Evolutionary conservation across 2,329 filamentous ascomycete genomes (phyloP).

Genomic region (Pseudopyricularia javanii): DNA sequence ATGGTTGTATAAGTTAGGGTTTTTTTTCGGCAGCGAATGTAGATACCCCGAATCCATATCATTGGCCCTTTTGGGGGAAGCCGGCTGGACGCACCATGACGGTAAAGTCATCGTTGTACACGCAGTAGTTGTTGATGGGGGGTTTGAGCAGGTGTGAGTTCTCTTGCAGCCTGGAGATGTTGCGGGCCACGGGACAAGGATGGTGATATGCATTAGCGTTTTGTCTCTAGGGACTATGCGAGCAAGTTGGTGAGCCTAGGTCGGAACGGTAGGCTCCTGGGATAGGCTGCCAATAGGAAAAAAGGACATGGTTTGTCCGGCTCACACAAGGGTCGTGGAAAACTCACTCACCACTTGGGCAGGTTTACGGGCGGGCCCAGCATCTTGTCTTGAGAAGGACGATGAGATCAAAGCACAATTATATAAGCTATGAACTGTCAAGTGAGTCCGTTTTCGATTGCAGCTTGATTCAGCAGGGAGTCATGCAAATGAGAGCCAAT

Average conservation of each 20-base stretch:
- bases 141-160: constrained; percentile 89
- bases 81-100: constrained; percentile 51
- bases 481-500: too few relatives aligned
- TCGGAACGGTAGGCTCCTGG: not conserved
- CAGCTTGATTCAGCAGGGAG: too few relatives aligned
- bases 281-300: not conserved
- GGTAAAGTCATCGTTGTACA: constrained; percentile 74
- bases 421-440: too few relatives aligned
- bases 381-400: constrained; percentile 19
- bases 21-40: not conserved
- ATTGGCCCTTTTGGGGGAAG: not conserved
- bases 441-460: too few relatives aligned
- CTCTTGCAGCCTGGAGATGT: constrained; percentile 59
- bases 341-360: constrained; percentile 39
- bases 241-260: not conserved
- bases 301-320: not conserved
- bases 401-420: not conserved
- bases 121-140: constrained; percentile 94
- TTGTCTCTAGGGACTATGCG: not conserved
- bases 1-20: not conserved
- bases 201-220: not conserved
- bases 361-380: constrained; percentile 39
- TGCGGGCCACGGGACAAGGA: not conserved
- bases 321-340: not conserved
- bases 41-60: not conserved